Percentiles rank a stretch among this genome's conserved stretches.
Evolutionary conservation across 2,329 filamentous ascomycete genomes (phyloP).

Genomic region (Talaromyces verruculosus): DNA sequence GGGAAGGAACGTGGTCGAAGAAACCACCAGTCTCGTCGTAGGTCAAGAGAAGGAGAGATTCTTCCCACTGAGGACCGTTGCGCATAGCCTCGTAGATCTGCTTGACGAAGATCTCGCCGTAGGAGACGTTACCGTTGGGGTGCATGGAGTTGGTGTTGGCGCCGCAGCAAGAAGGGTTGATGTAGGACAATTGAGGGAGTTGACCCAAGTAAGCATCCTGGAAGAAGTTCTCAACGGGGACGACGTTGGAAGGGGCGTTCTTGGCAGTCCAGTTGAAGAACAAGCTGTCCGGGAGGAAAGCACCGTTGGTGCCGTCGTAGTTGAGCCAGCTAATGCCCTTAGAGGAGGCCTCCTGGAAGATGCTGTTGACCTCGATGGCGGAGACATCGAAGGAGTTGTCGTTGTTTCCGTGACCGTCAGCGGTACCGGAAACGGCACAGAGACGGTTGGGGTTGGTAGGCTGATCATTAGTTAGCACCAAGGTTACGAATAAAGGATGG

Average conservation of each 20-base stretch:
- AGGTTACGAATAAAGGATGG: background rate
- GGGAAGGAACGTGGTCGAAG: conserved; percentile 39
- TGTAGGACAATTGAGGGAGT: conserved; percentile 38
- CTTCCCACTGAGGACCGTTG: conserved; percentile 38
- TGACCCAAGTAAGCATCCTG: conserved; percentile 33
- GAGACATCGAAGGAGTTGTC: conserved; percentile 32
- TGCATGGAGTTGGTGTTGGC: conserved; percentile 36
- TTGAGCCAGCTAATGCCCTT: conserved; percentile 39
- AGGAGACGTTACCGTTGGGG: conserved; percentile 36
- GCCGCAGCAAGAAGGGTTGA: conserved; percentile 44
- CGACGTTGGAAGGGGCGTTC: conserved; percentile 31
- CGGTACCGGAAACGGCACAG: conserved; percentile 34
- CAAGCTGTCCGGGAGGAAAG: conserved; percentile 31
- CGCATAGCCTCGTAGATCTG: conserved; percentile 40
- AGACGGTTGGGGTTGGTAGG: conserved; percentile 48
- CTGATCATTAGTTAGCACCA: conserved; percentile 24
- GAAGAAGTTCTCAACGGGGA: conserved; percentile 37
- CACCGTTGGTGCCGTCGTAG: conserved; percentile 36
- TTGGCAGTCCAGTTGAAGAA: conserved; percentile 39
- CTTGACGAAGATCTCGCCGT: conserved; percentile 39
- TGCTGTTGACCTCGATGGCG: conserved; percentile 34
- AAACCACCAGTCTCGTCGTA: conserved; percentile 42
- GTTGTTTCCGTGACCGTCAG: conserved; percentile 36
- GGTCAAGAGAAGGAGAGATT: conserved; percentile 37
- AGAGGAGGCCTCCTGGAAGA: conserved; percentile 44